Evolutionary conservation across 2,329 filamentous ascomycete species (phyloP).

Genomic region (Trichoderma lentiforme): DNA sequence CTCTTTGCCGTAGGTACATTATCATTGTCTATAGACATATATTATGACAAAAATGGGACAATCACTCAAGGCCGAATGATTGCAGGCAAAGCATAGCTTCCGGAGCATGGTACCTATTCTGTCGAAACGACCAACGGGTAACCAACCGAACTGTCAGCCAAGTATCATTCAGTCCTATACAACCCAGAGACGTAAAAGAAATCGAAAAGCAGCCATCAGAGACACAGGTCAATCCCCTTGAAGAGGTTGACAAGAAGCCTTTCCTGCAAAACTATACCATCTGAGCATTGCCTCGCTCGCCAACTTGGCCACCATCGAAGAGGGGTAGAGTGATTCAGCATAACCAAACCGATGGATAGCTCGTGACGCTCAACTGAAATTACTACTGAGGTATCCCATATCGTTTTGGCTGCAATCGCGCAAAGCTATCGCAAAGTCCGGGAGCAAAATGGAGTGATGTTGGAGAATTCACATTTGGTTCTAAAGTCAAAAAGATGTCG

Average conservation of each 20-base stretch:
- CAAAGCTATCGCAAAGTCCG: slow-evolving; percentile 28
- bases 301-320: slow-evolving; percentile 58
- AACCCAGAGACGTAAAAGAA: slow-evolving; percentile 21
- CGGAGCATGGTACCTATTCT: slow-evolving; percentile 32
- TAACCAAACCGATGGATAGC: slow-evolving; percentile 37
- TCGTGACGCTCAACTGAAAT: slow-evolving; percentile 53
- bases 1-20: not conserved
- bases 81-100: slow-evolving; percentile 31
- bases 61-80: slow-evolving; percentile 33
- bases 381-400: slow-evolving; percentile 55
- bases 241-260: slow-evolving; percentile 35
- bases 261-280: slow-evolving; percentile 43
- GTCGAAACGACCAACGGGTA: slow-evolving; percentile 29
- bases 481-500: slow-evolving; percentile 57
- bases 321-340: slow-evolving; percentile 33
- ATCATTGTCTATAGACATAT: slow-evolving; percentile 25
- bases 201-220: slow-evolving; percentile 18
- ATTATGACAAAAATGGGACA: slow-evolving; percentile 35
- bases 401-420: slow-evolving; percentile 45
- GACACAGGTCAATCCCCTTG: slow-evolving; percentile 38
- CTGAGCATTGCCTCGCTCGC: slow-evolving; percentile 58
- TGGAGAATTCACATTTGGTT: slow-evolving; percentile 57
- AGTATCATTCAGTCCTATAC: slow-evolving; percentile 20
- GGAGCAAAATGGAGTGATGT: slow-evolving; percentile 37
- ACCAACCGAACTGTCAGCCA: slow-evolving; percentile 29